Evolutionary conservation across 2,329 filamentous ascomycete genomes (phyloP).

Genomic region (Neurospora sp.): DNA sequence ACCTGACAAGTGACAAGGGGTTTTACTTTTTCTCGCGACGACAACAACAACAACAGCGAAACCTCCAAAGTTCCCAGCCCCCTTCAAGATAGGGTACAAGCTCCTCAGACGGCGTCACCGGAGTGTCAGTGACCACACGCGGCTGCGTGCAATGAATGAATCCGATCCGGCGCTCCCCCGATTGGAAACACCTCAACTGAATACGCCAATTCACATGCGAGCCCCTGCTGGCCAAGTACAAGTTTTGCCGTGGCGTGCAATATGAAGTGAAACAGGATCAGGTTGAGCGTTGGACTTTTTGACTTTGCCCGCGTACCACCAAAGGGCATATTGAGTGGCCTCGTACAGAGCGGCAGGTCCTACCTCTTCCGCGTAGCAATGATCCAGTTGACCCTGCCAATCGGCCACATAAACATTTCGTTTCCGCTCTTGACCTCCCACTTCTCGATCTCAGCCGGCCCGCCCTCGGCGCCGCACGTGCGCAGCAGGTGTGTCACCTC

Average conservation of each 20-base stretch:
- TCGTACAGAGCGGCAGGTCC: neutral
- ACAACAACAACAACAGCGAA: neutral
- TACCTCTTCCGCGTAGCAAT: slow-evolving; percentile 31
- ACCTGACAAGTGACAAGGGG: neutral
- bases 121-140: too few species aligned
- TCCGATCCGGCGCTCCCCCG: neutral
- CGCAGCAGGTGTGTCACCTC: slow-evolving; percentile 54
- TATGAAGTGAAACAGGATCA: too few species aligned
- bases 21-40: neutral
- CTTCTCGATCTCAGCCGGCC: slow-evolving; percentile 20
- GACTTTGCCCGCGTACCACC: neutral
- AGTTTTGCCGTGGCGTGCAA: too few species aligned
- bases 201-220: neutral
- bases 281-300: neutral
- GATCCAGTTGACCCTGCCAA: slow-evolving; percentile 42
- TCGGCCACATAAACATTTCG: slow-evolving; percentile 39
- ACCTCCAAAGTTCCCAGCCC: neutral
- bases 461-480: slow-evolving; percentile 34
- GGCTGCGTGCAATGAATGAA: neutral
- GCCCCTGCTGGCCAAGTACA: neutral
- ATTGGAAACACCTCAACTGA: neutral
- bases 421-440: slow-evolving; percentile 42
- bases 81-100: neutral
- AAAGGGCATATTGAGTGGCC: neutral
- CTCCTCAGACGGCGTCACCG: neutral